phyloP scores from a whole-genome alignment of 768 basidiomycete species.

The Phlegmacium glaucopus region DNA sequence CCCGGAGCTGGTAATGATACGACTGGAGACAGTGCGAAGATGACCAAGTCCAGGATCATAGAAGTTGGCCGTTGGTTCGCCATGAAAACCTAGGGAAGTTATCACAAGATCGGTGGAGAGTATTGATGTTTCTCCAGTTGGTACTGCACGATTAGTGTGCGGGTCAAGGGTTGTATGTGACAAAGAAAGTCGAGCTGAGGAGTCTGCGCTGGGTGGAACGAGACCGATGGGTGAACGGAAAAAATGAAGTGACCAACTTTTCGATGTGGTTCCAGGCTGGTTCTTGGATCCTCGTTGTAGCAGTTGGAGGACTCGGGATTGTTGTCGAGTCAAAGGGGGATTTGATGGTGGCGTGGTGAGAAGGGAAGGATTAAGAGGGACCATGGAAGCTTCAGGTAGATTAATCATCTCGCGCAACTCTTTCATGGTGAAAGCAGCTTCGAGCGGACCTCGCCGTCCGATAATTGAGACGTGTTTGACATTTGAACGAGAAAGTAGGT shows the following conservation, averaged over 20 bases:
- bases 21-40: slow-evolving; percentile 49
- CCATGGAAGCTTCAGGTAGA: slow-evolving; percentile 63
- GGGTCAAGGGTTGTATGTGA: slow-evolving; percentile 60
- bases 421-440: slow-evolving; percentile 90
- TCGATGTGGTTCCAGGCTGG: slow-evolving; percentile 43
- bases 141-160: slow-evolving; percentile 41
- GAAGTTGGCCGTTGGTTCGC: slow-evolving; percentile 57
- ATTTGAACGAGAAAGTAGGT: slow-evolving; percentile 54
- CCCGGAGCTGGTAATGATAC: slow-evolving; percentile 41
- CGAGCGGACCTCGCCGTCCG: slow-evolving; percentile 81
- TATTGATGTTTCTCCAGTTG: slow-evolving; percentile 51
- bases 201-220: slow-evolving; percentile 15
- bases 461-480: slow-evolving; percentile 81
- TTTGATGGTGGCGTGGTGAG: slow-evolving; percentile 33
- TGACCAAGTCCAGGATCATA: slow-evolving; percentile 55
- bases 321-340: slow-evolving; percentile 51
- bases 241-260: slow-evolving; percentile 82
- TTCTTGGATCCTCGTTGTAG: slow-evolving; percentile 61
- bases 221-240: slow-evolving; percentile 67
- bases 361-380: slow-evolving; percentile 49
- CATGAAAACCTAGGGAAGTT: slow-evolving; percentile 84
- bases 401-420: slow-evolving; percentile 85
- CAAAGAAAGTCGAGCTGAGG: slow-evolving; percentile 44
- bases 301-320: slow-evolving; percentile 62
- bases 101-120: slow-evolving; percentile 74